phyloP scores from a whole-genome alignment of 352 stramenopile genomes.

The Phytophthora colocasiae region DNA sequence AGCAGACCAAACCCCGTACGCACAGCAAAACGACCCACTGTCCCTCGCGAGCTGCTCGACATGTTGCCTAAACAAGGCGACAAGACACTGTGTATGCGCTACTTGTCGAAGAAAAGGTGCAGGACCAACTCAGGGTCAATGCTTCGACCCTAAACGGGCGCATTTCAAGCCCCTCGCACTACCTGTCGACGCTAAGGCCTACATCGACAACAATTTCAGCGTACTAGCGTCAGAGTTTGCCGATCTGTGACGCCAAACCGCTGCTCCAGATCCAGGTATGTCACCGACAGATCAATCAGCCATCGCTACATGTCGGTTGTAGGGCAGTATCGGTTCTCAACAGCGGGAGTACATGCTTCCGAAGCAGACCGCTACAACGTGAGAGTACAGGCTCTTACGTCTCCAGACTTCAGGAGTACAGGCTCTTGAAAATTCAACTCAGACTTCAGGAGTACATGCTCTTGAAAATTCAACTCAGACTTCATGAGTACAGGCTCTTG shows the following conservation, averaged over 20 bases:
- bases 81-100: constrained; percentile 22
- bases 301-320: too few relatives aligned
- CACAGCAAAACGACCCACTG: neutral
- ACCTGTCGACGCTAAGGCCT: constrained; percentile 4
- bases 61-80: constrained; percentile 11
- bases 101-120: constrained; percentile 16
- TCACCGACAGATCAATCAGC: too few relatives aligned
- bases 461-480: too few relatives aligned
- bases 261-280: too few relatives aligned
- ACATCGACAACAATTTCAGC: constrained; percentile 8
- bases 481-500: too few relatives aligned
- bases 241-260: constrained; percentile 4
- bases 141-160: constrained; percentile 2
- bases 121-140: constrained; percentile 3
- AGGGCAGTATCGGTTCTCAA: too few relatives aligned
- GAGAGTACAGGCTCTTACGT: neutral
- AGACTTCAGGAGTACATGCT: too few relatives aligned
- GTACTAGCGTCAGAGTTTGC: neutral
- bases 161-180: constrained; percentile 4
- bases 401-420: too few relatives aligned
- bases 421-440: too few relatives aligned
- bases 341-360: neutral
- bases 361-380: neutral
- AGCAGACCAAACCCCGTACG: neutral
- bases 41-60: neutral